Percentiles rank a stretch among this genome's conserved stretches.
Evolutionary conservation across 73 alveolate genomes (phyloP).

Genomic region (Paraurostyla sp.): DNA sequence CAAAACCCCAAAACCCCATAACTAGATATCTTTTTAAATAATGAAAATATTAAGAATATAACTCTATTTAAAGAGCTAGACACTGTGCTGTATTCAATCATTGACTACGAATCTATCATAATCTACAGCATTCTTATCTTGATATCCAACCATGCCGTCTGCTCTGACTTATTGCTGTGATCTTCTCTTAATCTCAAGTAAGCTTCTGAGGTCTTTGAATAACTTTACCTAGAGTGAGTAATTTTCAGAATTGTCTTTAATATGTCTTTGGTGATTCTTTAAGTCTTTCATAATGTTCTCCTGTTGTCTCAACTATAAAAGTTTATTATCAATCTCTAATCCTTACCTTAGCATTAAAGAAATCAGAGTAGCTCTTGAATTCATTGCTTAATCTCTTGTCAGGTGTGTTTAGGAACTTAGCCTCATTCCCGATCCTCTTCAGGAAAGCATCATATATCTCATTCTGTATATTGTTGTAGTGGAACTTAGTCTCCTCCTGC

Average conservation of each 20-base stretch:
- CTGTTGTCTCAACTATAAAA: constrained; percentile 76
- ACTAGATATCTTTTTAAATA: no score
- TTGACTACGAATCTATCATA: constrained; percentile 71
- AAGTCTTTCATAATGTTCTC: constrained; percentile 85
- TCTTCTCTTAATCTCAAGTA: constrained; percentile 76
- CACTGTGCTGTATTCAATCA: no score
- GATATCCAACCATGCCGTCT: constrained; percentile 71
- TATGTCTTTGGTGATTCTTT: constrained; percentile 85
- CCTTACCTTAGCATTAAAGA: constrained; percentile 81
- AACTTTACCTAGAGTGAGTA: constrained; percentile 85
- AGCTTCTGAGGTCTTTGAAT: constrained; percentile 81
- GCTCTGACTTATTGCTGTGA: constrained; percentile 50
- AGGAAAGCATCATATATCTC: constrained; percentile 87
- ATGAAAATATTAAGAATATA: no score
- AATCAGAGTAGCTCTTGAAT: constrained; percentile 85
- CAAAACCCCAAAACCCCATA: no score
- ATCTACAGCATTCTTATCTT: constrained; percentile 64
- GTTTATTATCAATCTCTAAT: neutral
- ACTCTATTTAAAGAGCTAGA: no score
- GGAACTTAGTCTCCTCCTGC: constrained; percentile 89
- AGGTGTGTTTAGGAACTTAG: constrained; percentile 85
- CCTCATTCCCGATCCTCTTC: constrained; percentile 85
- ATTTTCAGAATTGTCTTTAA: constrained; percentile 90
- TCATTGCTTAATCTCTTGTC: constrained; percentile 87
- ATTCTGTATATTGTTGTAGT: constrained; percentile 79